Base-by-base conservation (phyloP, 2,329 filamentous ascomycete species). In the Monilinia polystroma region DNA sequence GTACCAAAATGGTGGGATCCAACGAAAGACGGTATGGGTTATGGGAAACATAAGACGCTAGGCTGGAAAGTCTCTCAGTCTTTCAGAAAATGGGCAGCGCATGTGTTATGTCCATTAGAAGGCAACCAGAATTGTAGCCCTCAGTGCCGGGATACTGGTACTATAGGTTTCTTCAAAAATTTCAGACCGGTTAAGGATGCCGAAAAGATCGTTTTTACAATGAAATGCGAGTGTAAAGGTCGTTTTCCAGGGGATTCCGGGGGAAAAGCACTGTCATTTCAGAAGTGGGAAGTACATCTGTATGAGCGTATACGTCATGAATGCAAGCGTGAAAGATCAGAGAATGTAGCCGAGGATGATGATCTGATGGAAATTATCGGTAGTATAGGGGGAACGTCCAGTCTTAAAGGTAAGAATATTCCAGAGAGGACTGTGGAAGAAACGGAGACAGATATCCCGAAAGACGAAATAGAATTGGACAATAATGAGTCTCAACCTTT, bases 1-100 rank as follows among this genome's bases (percentile, higher is more conserved):
- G 11, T 35, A 23, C 57, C 57, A 5, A 49, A 20, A 18, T 32
- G n/a, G 32, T 60, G 57, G 43, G 57, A 60, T 16, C 57, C 57
- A 59, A 14, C 14, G 2, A 35, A 32, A 10, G 11, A 20, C n/a
- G 20, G 16, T 20, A 3, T 5, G 7, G 4, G 4, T 18, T 59
- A 8, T 18, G 29, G 43, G 3, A 8, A n/a, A 8, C 4, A 12
- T n/a, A 35, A 35, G 14, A 49, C 32, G 7, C 11, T 35, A 2
- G 12, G 8, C 35, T 59, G 57, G 57, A 49, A n/a, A 4, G 8
- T 16, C 11, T 18, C 14, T 23, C 26, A 29, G 20, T 6, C 43
- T 23, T 49, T 59, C 29, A 4, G 16, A 23, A n/a, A 18, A 26
- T 16, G 12, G n/a, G 10, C 45, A 3, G 57, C 16, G 2, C 57